Evolutionary conservation across 306 rosid species (phyloP), one percentile per base, ranked within the genome.

Genomic region (Abrus pulchellus): DNA sequence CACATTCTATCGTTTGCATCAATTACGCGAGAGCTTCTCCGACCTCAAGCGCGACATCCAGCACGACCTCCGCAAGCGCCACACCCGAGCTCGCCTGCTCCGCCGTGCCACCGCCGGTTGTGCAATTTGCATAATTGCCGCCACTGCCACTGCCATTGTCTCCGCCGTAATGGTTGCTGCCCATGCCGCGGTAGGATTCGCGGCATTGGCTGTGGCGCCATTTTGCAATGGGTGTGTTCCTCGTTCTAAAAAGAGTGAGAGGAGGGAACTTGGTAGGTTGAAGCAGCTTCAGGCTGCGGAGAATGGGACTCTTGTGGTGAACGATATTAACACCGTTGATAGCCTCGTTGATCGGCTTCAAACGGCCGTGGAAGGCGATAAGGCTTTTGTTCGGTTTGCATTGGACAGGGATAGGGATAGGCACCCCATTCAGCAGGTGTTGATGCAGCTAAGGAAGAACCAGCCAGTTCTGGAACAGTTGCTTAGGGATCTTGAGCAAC

Each of bases 281-380:
- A 90, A 87, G 10, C 97, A 89, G 73, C 90, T 90, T 52, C 89
- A 92, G 34, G 91, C 92, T 30, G 95, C 91, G 1, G 84, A 90
- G 1, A 77, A 3, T 80, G 92, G 93, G 5, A 81, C 88, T 32
- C 82, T 41, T 53, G 89, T 82, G 11, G 79, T 87, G 44, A 82
- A 76, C 5, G 86, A 89, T 36, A 87, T 92, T 11, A 86, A 81
- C 73, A 90, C 89, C 13, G 83, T 92, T 28, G 88, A 88, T 65
- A 65, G 92, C 62, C 97, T 89, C 1, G 90, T 88, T 2, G 81
- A 59, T 47, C 83, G 89, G 7, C 80, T 94, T 55, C 90, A 83
- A 3, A 50, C 76, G 1, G 86, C 80, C 0, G 86, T 94, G 2
- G 94, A 90, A 73, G 85, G 81, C 0, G 93, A 92, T 77, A 90